A percentile compares a stretch with the other conserved stretches of the same genome.
phyloP scores from a whole-genome alignment of 148 eudicot species.

The Amaranthus cruentus region DNA sequence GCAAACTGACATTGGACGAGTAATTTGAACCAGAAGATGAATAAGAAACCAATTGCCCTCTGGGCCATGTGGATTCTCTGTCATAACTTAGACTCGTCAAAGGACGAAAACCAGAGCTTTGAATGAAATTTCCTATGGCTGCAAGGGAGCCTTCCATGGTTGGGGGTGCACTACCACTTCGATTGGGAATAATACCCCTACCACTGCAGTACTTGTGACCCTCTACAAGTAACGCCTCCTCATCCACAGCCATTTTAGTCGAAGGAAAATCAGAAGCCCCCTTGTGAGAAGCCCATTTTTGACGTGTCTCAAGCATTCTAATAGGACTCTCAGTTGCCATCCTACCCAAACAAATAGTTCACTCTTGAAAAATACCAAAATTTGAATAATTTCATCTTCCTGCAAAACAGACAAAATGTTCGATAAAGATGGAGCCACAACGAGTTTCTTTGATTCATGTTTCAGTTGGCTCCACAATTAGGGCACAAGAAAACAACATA shows the following conservation, averaged over 20 bases:
- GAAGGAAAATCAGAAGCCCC: conserved; percentile 43
- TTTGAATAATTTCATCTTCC: conserved; percentile 18
- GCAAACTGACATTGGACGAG: conserved; percentile 34
- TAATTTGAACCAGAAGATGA: conserved; percentile 42
- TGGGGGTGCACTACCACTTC: conserved; percentile 90
- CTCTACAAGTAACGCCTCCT: conserved; percentile 48
- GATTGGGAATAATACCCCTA: conserved; percentile 46
- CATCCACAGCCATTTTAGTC: conserved; percentile 41
- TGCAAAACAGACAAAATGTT: conserved; percentile 21
- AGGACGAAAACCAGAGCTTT: conserved; percentile 28
- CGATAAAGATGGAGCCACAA: conserved; percentile 12
- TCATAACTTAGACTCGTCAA: conserved; percentile 30
- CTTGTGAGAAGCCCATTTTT: conserved; percentile 56
- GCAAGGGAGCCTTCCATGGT: conserved; percentile 80
- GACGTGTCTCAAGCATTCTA: conserved; percentile 55
- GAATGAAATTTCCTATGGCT: conserved; percentile 58
- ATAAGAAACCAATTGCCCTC: conserved; percentile 38
- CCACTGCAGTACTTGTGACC: conserved; percentile 37
- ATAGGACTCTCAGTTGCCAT: conserved; percentile 92
- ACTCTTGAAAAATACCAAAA: conserved; percentile 22
- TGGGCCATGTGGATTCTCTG: conserved; percentile 28
- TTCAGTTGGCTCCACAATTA: conserved; percentile 1
- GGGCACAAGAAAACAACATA: neutral
- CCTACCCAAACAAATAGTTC: conserved; percentile 15
- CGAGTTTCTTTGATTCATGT: neutral